Base-by-base conservation (phyloP, 805 yeast genomes). In the Phaffomyces opuntiae region DNA sequence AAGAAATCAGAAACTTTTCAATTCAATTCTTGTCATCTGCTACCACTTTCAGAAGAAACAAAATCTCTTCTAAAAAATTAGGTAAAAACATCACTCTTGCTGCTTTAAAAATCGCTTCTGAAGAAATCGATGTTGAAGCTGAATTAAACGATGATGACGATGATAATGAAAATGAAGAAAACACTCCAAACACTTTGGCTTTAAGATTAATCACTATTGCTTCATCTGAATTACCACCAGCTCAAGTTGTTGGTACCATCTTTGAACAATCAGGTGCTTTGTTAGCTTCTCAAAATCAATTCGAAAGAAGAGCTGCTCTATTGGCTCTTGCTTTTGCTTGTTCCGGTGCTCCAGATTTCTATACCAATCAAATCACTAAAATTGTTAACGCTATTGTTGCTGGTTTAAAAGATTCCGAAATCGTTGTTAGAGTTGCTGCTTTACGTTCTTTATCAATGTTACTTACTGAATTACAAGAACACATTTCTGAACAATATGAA, bases 291-390 rank as follows among this genome's bases (percentile, higher is more conserved):
- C 53, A 77, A n/a, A 80, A 87, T 62, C 74, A 75, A 50, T 82
- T 77, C 53, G 88, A 85, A 69, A 81, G 95, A 71, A 81, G 96
- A 69, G 96, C 95, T 49, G 93, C 85, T 45, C 73, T 89, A 43
- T 71, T 87, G 56, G 78, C 95, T 32, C 70, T 93, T 51, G 88
- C 95, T 56, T 87, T 80, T 47, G 80, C 91, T 43, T 86, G 86
- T 39, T 78, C 85, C 52, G 99, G 98, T 63, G 91, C 98, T 37
- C 98, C 98, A 51, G 99, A 93, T 61, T 91, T 75, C 65, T 76
- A 86, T 57, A 77, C 89, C 40, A 74, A 83, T 40, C 91, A 89
- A 61, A 68, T 90, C 49, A 76, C 77, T 49, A 81, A 81, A 59
- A 69, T 93, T 51, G 75, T 89, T 44, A 87, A 88, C 43, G 76